Evolutionary conservation across 345 rosid genomes (phyloP).

Genomic region (Triadica sebifera): DNA sequence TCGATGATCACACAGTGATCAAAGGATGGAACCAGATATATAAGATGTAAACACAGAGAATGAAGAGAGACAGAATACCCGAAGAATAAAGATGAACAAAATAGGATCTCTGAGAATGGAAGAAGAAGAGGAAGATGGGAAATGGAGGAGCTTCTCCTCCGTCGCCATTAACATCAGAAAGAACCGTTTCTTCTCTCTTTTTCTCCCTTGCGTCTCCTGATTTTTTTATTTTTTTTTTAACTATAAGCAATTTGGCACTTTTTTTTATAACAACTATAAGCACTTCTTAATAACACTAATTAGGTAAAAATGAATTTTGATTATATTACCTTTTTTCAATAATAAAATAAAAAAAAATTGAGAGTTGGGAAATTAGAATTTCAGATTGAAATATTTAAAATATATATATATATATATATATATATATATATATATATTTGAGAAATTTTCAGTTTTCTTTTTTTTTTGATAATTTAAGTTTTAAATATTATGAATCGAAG

Average conservation of each 20-base stretch:
- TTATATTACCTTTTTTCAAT: not conserved
- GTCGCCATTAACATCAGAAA: slow-evolving; percentile 35
- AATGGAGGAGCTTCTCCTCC: slow-evolving; percentile 51
- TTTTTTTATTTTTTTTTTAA: too few relatives aligned
- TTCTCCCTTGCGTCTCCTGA: too few relatives aligned
- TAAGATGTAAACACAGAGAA: not conserved
- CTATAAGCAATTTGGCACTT: too few relatives aligned
- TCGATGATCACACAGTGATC: slow-evolving; percentile 18
- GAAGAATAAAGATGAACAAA: slow-evolving; percentile 10
- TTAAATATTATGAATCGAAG: too few relatives aligned
- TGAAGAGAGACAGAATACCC: slow-evolving; percentile 30
- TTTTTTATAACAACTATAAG: not conserved
- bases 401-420: too few relatives aligned
- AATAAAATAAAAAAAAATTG: too few relatives aligned
- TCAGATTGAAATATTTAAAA: too few relatives aligned
- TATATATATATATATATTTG: too few relatives aligned
- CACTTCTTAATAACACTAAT: not conserved
- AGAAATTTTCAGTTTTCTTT: too few relatives aligned
- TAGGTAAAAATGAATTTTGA: not conserved
- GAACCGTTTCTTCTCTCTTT: slow-evolving; percentile 27
- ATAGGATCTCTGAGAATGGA: slow-evolving; percentile 18
- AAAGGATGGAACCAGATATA: slow-evolving; percentile 20
- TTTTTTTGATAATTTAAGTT: too few relatives aligned
- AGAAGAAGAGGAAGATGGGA: not conserved
- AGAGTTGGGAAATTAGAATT: too few relatives aligned